phyloP scores from a whole-genome alignment of 306 rosid genomes.

The Malus fusca region DNA sequence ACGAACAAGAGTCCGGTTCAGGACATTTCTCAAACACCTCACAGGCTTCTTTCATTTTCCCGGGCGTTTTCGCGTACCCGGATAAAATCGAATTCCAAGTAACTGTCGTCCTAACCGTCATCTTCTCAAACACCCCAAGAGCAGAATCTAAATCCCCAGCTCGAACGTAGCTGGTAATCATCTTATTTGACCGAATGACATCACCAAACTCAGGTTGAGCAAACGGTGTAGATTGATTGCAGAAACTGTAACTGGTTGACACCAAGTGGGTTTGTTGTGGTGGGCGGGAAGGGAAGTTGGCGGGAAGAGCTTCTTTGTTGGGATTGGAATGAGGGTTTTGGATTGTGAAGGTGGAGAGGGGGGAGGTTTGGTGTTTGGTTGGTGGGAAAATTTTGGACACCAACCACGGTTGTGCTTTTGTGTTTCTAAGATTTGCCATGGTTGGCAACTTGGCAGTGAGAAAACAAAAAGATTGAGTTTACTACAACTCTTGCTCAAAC shows the following conservation, averaged over 20 bases:
- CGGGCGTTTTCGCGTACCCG: constrained; percentile 40
- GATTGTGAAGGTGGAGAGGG: constrained; percentile 8
- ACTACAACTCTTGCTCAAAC: no score
- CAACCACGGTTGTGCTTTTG: neutral
- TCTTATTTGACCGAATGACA: constrained; percentile 45
- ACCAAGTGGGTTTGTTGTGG: constrained; percentile 21
- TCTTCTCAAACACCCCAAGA: constrained; percentile 38
- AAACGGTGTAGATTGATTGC: neutral
- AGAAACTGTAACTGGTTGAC: constrained; percentile 10
- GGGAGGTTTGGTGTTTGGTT: constrained; percentile 7
- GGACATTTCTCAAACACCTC: constrained; percentile 69
- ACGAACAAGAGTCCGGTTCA: constrained; percentile 60
- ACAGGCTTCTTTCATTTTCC: constrained; percentile 40
- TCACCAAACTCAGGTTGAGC: constrained; percentile 12
- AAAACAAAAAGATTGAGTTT: neutral
- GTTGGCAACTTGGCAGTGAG: neutral
- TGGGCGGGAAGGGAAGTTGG: constrained; percentile 4
- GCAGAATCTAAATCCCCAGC: constrained; percentile 59
- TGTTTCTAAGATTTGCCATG: constrained; percentile 19
- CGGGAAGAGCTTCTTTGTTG: constrained; percentile 2
- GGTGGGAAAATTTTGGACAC: constrained; percentile 3
- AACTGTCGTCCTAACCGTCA: constrained; percentile 50
- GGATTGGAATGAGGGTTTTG: constrained; percentile 14
- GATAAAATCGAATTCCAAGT: constrained; percentile 75
- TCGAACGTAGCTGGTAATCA: constrained; percentile 43